phyloP scores from a whole-genome alignment of 257 asterid species.

The Handroanthus guayacan region DNA sequence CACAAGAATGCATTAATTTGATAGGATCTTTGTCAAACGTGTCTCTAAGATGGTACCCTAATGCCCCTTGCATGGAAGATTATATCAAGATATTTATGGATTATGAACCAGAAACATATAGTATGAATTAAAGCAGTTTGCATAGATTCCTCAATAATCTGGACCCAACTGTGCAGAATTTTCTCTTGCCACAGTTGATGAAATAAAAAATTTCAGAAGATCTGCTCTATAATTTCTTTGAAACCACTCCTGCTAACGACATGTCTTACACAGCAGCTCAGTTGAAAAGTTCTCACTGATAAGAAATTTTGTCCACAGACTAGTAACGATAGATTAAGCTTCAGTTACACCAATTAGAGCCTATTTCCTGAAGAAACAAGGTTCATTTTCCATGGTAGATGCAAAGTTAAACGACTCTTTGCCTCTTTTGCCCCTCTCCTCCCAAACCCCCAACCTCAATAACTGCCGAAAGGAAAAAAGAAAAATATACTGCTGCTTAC shows the following conservation, averaged over 20 bases:
- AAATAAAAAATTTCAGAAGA: neutral
- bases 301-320: neutral
- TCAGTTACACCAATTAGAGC: neutral
- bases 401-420: neutral
- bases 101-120: neutral
- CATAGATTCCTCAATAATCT: slow-evolving; percentile 8
- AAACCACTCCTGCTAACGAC: neutral
- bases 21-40: slow-evolving; percentile 10
- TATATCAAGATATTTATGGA: neutral
- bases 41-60: neutral
- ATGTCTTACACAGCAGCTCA: slow-evolving; percentile 3
- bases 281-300: neutral
- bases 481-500: neutral
- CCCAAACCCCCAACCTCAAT: neutral
- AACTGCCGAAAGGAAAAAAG: neutral
- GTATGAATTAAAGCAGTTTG: neutral
- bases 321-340: neutral
- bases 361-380: neutral
- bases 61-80: neutral
- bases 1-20: neutral
- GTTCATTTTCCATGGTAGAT: neutral
- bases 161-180: neutral
- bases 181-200: neutral
- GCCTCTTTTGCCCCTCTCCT: neutral
- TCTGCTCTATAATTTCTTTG: neutral